Percentiles rank a stretch among this genome's conserved stretches.
Evolutionary conservation across 345 rosid genomes (phyloP).

Genomic region (Gossypioides kirkii): DNA sequence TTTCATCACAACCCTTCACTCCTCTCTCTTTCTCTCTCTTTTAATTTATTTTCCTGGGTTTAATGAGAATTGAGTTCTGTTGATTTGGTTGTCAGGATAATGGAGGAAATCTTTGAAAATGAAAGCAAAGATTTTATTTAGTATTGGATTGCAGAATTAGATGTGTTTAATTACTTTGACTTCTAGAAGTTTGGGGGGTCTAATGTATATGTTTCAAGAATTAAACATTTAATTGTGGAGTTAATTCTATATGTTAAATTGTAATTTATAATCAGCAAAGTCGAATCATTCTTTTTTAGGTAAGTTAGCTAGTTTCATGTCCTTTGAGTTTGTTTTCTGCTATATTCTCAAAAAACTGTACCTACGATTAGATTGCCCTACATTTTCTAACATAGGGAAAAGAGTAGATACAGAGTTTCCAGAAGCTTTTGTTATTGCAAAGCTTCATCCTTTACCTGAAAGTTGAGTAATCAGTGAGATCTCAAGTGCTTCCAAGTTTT

Average conservation of each 20-base stretch:
- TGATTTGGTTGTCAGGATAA: constrained; percentile 8
- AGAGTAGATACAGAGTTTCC: not conserved
- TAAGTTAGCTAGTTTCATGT: not conserved
- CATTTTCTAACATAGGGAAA: not conserved
- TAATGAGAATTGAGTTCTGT: not conserved
- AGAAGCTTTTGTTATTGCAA: not conserved
- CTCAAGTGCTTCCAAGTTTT: not conserved
- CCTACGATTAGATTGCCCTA: not conserved
- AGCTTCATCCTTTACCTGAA: constrained; percentile 3
- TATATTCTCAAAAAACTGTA: not conserved
- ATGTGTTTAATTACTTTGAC: not conserved
- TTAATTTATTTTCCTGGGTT: not conserved
- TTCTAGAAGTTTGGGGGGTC: not conserved
- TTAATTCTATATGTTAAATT: not conserved
- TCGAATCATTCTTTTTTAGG: not conserved
- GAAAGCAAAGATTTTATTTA: not conserved
- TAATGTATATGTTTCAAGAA: not conserved
- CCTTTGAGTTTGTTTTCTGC: not conserved
- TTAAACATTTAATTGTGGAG: not conserved
- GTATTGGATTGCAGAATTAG: not conserved
- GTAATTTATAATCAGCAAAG: not conserved
- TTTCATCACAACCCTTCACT: not conserved
- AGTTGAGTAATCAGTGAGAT: not conserved
- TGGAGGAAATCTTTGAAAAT: constrained; percentile 4
- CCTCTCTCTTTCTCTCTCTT: not conserved